phyloP scores from a whole-genome alignment of 768 basidiomycete species.

The Mrakia blollopis region DNA sequence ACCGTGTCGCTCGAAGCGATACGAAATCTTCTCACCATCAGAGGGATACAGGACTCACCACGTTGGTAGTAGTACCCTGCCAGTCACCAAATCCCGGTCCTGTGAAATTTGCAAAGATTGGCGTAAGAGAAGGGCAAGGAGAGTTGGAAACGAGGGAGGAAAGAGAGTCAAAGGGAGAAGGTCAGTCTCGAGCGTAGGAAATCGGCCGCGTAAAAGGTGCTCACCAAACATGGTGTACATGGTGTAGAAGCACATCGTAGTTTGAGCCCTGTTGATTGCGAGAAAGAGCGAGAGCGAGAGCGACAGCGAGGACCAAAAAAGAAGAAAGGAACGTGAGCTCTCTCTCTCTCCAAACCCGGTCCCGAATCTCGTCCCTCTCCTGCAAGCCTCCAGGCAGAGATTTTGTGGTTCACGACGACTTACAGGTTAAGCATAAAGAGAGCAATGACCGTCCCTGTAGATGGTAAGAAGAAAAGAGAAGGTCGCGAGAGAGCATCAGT shows the following conservation, averaged over 20 bases:
- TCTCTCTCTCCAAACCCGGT: no score
- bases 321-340: background rate
- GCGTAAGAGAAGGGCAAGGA: background rate
- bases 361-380: no score
- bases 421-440: background rate
- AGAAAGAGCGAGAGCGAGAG: background rate
- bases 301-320: no score
- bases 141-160: background rate
- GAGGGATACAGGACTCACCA: background rate
- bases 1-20: no score
- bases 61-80: background rate
- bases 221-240: background rate
- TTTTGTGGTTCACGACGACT: no score
- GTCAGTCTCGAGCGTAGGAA: background rate
- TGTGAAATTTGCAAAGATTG: background rate
- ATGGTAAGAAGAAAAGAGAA: background rate
- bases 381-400: no score
- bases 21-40: background rate
- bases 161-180: background rate
- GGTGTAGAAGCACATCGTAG: background rate
- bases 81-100: background rate
- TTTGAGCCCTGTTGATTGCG: background rate
- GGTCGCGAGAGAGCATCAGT: background rate
- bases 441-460: background rate
- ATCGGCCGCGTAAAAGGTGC: no score